These are phyloP conservation scores for Penicillium lagena DNA, from an alignment of 495 filamentous ascomycete genomes.

Conservation along the genomic window DNA sequence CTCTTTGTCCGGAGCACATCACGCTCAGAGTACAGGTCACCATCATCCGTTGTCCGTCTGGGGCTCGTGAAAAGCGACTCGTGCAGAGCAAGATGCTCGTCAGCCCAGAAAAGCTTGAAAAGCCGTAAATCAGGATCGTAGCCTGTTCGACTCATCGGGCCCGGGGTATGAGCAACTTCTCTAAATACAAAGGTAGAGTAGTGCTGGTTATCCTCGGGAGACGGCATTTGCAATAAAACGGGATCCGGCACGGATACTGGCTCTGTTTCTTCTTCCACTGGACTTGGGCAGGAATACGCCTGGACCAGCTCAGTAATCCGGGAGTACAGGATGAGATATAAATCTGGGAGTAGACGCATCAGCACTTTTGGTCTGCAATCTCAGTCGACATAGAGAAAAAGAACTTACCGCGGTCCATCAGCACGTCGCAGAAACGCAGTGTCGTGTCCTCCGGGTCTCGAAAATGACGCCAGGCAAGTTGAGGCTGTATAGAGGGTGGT, in stretches of 20 bases:
- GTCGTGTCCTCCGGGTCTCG: conserved; percentile 40
- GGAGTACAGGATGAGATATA: conserved; percentile 39
- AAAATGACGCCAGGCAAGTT: conserved; percentile 38
- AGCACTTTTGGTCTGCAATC: neutral
- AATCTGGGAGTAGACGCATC: conserved; percentile 6
- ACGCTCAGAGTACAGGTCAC: conserved; percentile 4
- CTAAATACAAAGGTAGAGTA: conserved; percentile 31
- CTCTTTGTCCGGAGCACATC: conserved; percentile 19
- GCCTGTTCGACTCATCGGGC: conserved; percentile 3
- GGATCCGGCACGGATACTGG: conserved; percentile 29
- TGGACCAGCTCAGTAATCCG: conserved; percentile 29
- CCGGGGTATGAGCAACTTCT: conserved; percentile 22
- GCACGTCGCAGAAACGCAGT: conserved; percentile 26
- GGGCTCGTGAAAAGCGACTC: conserved; percentile 26
- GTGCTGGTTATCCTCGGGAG: conserved; percentile 4
- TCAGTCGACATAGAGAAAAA: neutral
- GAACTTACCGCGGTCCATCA: conserved; percentile 24
- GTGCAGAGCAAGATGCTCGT: conserved; percentile 25
- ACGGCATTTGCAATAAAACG: conserved; percentile 31
- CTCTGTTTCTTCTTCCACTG: conserved; percentile 8
- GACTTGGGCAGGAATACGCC: conserved; percentile 26
- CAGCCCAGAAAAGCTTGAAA: conserved; percentile 32
- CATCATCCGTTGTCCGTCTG: conserved; percentile 1
- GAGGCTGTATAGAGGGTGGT: conserved; percentile 14
- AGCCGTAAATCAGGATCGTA: conserved; percentile 18